Evolutionary conservation across 2,329 filamentous ascomycete species (phyloP).

Genomic region (Hymenoscyphus repandus): DNA sequence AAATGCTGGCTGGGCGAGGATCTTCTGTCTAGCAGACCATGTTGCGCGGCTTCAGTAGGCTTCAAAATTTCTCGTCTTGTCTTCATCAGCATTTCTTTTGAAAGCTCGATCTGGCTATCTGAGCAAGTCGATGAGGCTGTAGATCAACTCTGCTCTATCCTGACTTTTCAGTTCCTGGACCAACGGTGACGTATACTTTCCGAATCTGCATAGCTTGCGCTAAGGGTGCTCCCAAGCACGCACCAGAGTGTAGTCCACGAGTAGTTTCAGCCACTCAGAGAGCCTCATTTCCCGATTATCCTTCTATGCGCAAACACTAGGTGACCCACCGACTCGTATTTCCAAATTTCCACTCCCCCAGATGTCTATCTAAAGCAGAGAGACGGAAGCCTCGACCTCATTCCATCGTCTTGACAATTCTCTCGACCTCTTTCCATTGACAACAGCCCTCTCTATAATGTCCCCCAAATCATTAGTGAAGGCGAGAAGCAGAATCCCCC

Average conservation of each 20-base stretch:
- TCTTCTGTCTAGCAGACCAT: constrained; percentile 8
- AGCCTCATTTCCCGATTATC: background rate
- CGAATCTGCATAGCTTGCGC: background rate
- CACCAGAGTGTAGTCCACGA: background rate
- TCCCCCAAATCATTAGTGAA: background rate
- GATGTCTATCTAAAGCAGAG: no score
- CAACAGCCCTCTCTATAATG: background rate
- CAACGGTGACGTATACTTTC: background rate
- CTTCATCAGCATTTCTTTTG: background rate
- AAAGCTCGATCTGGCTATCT: background rate
- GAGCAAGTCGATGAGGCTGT: no score
- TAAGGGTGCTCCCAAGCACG: background rate
- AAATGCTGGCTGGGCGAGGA: constrained; percentile 19
- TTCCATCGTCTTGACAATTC: background rate
- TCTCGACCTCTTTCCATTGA: background rate
- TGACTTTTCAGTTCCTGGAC: background rate
- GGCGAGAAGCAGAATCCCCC: background rate
- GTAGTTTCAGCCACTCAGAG: background rate
- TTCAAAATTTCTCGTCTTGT: background rate
- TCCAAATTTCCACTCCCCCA: no score
- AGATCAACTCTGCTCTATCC: no score
- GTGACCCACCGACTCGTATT: no score
- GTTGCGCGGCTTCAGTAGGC: background rate
- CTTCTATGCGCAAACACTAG: background rate
- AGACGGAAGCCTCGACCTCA: background rate